Conservation (phyloP, 2,329 filamentous ascomycete genomes). For the Neocatenulostroma microsporum region DNA sequence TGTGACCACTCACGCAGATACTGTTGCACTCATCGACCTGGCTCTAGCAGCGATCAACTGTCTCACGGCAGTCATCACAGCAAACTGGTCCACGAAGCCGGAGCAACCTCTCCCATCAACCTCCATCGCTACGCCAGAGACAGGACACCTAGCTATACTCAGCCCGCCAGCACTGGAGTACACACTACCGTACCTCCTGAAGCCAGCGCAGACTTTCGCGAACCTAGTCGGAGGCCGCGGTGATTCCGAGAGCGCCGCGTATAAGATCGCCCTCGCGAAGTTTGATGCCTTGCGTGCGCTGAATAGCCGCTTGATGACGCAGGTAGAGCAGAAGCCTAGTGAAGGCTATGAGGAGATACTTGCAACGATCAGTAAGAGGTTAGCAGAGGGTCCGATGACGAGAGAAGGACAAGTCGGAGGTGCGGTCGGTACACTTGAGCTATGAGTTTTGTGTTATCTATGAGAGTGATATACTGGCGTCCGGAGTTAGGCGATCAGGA, state of each 20-base stretch:
- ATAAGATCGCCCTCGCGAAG: conserved; percentile 50
- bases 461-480: too few species aligned
- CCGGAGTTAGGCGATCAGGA: too few species aligned
- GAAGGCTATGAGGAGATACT: conserved; percentile 34
- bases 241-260: conserved; percentile 50
- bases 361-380: conserved; percentile 33
- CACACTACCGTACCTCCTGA: conserved; percentile 50
- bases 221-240: conserved; percentile 52
- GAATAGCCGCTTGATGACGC: conserved; percentile 36
- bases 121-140: conserved; percentile 24
- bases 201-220: conserved; percentile 49
- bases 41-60: conserved; percentile 49
- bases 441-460: too few species aligned
- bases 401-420: conserved; percentile 35
- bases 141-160: conserved; percentile 46
- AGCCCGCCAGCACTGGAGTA: conserved; percentile 44
- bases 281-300: conserved; percentile 49
- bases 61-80: conserved; percentile 46
- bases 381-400: conserved; percentile 38
- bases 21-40: conserved; percentile 49
- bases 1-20: conserved; percentile 47
- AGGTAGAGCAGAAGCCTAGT: conserved; percentile 23
- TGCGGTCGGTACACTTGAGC: conserved; percentile 40
- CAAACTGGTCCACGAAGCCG: conserved; percentile 42
- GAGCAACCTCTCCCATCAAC: conserved; percentile 34